These are phyloP conservation scores for Tulasnella sp. DNA, from an alignment of 768 basidiomycete species.

Conservation along the genomic window DNA sequence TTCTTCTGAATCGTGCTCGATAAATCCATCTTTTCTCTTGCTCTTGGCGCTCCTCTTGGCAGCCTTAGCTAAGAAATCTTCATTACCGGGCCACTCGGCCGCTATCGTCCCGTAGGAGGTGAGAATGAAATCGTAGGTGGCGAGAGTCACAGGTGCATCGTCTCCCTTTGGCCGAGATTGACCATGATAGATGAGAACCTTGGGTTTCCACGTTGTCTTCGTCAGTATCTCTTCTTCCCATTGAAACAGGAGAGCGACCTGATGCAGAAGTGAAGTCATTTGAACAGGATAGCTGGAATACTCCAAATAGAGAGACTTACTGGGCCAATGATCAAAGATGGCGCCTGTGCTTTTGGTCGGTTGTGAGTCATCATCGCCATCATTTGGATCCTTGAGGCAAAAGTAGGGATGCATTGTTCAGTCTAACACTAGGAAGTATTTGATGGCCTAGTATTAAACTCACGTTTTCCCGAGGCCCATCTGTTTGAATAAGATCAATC, in stretches of 20 bases:
- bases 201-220: conserved; percentile 21
- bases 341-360: conserved; percentile 19
- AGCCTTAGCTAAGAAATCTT: conserved; percentile 13
- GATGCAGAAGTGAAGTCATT: no score
- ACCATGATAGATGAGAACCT: conserved; percentile 27
- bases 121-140: conserved; percentile 49
- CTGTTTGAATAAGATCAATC: no score
- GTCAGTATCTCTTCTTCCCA: conserved; percentile 23
- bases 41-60: conserved; percentile 24
- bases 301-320: not conserved
- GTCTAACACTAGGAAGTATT: not conserved
- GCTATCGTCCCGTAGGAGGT: conserved; percentile 37
- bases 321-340: conserved; percentile 28
- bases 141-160: conserved; percentile 33
- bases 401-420: not conserved
- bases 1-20: conserved; percentile 19
- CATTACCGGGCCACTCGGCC: conserved; percentile 22
- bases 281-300: no score
- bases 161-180: not conserved
- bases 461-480: conserved; percentile 18
- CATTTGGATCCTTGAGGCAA: conserved; percentile 19
- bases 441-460: conserved; percentile 6
- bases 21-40: conserved; percentile 19
- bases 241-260: conserved; percentile 27
- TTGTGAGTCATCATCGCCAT: conserved; percentile 27